A percentile compares a stretch with the other conserved stretches of the same genome.
Evolutionary conservation across 306 rosid genomes (phyloP).

Genomic region (Medicago arabica): DNA sequence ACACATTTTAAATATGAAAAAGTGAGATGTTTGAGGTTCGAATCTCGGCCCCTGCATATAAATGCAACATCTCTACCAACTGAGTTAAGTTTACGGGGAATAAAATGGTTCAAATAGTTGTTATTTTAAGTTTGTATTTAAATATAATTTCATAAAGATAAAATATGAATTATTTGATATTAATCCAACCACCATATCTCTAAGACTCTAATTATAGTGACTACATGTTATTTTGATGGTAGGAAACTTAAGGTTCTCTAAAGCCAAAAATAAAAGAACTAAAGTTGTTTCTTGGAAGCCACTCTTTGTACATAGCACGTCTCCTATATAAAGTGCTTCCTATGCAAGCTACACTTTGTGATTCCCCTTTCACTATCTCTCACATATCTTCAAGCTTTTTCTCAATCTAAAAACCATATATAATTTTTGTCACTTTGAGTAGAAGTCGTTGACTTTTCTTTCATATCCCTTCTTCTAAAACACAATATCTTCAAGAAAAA

Average conservation of each 20-base stretch:
- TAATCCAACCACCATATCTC: neutral
- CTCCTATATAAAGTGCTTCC: constrained; percentile 52
- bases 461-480: neutral
- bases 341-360: constrained; percentile 50
- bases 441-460: constrained; percentile 34
- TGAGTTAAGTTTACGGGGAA: too few species aligned
- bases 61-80: too few species aligned
- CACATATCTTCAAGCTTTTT: constrained; percentile 32
- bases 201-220: too few species aligned
- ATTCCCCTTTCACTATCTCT: constrained; percentile 40
- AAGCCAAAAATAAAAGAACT: constrained; percentile 37
- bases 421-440: neutral
- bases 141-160: neutral
- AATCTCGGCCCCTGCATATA: too few species aligned
- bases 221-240: neutral
- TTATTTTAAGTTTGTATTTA: neutral
- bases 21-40: too few species aligned
- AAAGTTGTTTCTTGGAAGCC: constrained; percentile 86
- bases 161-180: neutral
- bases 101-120: neutral
- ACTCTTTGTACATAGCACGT: constrained; percentile 52
- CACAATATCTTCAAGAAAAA: constrained; percentile 4
- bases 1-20: too few species aligned
- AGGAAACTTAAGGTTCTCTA: constrained; percentile 24
- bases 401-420: constrained; percentile 4